A percentile compares a stretch with the other conserved stretches of the same genome.
phyloP scores from a whole-genome alignment of 169 alveolate genomes.

The Eimeria maxima region DNA sequence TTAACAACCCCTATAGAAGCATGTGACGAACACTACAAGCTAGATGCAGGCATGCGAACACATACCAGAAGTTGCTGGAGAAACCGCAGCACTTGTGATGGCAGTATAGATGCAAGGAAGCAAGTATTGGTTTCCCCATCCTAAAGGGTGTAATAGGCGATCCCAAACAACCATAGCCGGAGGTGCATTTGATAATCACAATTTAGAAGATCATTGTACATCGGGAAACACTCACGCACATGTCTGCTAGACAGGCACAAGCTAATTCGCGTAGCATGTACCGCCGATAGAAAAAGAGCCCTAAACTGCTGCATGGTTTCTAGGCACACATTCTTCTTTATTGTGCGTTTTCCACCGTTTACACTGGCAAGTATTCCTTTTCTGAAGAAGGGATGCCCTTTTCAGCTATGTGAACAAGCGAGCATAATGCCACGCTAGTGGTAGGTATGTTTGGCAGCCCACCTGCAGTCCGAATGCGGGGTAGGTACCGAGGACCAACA shows the following conservation, averaged over 20 bases:
- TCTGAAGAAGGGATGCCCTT: neutral
- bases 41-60: neutral
- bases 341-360: neutral
- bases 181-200: no score
- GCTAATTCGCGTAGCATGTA: neutral
- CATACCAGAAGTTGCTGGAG: neutral
- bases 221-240: neutral
- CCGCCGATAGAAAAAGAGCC: neutral
- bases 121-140: no score
- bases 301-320: neutral
- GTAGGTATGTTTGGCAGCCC: neutral
- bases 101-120: no score
- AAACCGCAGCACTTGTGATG: neutral
- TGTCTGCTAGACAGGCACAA: neutral
- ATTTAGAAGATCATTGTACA: neutral
- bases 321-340: neutral
- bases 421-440: neutral
- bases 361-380: neutral
- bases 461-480: neutral
- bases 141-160: no score
- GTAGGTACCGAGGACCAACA: neutral
- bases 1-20: no score
- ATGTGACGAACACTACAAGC: neutral
- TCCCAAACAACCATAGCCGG: no score
- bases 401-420: neutral